A percentile compares a stretch with the other conserved stretches of the same genome.
Evolutionary conservation across 495 filamentous ascomycete genomes (phyloP).

Genomic region (Clohesyomyces aquaticus): DNA sequence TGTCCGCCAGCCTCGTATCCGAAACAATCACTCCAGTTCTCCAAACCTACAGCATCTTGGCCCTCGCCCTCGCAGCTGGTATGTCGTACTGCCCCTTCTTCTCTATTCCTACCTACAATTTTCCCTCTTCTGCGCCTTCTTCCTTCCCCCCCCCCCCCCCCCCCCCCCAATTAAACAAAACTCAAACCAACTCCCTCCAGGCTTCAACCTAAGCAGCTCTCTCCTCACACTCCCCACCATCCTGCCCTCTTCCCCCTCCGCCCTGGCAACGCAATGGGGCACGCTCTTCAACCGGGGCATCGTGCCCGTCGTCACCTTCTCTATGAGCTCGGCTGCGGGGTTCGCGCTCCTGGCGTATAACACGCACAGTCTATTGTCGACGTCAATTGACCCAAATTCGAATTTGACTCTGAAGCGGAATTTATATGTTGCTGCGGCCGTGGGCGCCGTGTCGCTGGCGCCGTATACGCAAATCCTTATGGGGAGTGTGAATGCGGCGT

Average conservation of each 20-base stretch:
- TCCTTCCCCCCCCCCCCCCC: no score
- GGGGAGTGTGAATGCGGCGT: conserved; percentile 5
- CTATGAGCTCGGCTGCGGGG: conserved; percentile 18
- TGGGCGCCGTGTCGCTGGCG: conserved; percentile 9
- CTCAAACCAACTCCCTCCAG: background rate
- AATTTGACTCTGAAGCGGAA: no score
- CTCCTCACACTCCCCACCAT: conserved; percentile 23
- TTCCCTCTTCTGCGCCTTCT: no score
- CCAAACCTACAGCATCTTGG: conserved; percentile 26
- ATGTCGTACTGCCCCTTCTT: background rate
- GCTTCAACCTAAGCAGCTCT: conserved; percentile 17
- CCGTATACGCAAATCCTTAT: conserved; percentile 27
- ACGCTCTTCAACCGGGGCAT: conserved; percentile 16
- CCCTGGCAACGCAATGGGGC: conserved; percentile 11
- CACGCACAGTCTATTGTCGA: background rate
- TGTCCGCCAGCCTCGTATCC: background rate
- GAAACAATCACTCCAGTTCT: conserved; percentile 14
- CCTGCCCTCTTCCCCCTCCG: background rate
- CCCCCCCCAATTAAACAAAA: background rate
- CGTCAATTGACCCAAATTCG: background rate
- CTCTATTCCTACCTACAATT: no score
- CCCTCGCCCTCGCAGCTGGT: conserved; percentile 17
- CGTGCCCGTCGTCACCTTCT: conserved; percentile 10
- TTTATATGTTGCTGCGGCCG: conserved; percentile 17
- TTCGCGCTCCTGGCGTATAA: conserved; percentile 18